Percentiles rank a stretch among this genome's conserved stretches.
These are phyloP conservation scores for Coriaria nepalensis DNA, from an alignment of 306 rosid species.

Conservation along the genomic window DNA sequence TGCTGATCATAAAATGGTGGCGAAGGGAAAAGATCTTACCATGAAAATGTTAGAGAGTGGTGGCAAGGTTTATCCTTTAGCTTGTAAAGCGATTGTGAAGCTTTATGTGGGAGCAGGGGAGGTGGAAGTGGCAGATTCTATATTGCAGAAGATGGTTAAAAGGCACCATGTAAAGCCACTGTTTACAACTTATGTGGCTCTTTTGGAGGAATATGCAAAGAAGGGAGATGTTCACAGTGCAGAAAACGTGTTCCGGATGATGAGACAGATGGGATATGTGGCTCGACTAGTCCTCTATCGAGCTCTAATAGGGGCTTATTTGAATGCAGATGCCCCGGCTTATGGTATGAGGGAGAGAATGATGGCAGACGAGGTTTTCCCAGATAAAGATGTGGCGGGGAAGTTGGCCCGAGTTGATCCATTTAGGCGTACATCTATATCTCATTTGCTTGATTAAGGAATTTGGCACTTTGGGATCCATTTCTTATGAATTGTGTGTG, in stretches of 20 bases:
- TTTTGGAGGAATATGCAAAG: conserved; percentile 53
- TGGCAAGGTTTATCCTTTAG: conserved; percentile 37
- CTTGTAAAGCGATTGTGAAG: conserved; percentile 62
- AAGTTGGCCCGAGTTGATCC: conserved; percentile 42
- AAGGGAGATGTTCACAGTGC: conserved; percentile 75
- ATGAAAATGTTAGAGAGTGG: conserved; percentile 52
- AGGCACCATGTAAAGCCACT: conserved; percentile 38
- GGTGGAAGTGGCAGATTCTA: conserved; percentile 64
- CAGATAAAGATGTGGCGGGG: conserved; percentile 26
- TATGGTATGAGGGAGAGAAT: conserved; percentile 77
- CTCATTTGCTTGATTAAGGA: conserved; percentile 63
- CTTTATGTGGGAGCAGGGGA: conserved; percentile 61
- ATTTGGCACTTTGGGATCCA: too few species aligned
- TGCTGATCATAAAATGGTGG: conserved; percentile 42
- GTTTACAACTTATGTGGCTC: conserved; percentile 26
- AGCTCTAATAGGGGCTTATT: conserved; percentile 43
- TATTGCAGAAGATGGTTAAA: conserved; percentile 45
- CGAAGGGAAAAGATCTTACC: conserved; percentile 59
- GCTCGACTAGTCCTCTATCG: conserved; percentile 31
- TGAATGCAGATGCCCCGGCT: conserved; percentile 56
- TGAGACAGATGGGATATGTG: conserved; percentile 48
- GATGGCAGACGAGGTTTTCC: conserved; percentile 46
- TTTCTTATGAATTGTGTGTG: too few species aligned
- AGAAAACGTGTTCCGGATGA: conserved; percentile 49
- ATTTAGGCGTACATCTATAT: conserved; percentile 45